Evolutionary conservation across 83 land plant genomes (phyloP).

Genomic region (Diphasiastrum complanatum): DNA sequence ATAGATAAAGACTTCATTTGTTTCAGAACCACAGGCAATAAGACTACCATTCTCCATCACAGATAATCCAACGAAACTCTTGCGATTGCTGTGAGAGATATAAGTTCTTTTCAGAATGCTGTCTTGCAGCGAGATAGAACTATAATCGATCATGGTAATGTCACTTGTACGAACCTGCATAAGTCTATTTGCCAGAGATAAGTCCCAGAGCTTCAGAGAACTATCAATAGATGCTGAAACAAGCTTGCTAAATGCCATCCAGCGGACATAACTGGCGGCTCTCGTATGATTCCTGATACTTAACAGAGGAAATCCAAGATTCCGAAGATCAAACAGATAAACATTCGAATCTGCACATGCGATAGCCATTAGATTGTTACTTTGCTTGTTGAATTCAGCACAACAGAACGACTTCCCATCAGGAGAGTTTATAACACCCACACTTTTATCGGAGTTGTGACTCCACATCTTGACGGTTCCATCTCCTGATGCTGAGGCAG

Average conservation of each 20-base stretch:
- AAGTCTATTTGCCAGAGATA: not conserved
- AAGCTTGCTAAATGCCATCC: not conserved
- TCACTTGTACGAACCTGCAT: not conserved
- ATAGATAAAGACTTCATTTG: constrained; percentile 12
- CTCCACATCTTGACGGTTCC: constrained; percentile 16
- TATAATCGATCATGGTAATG: not conserved
- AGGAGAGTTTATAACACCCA: not conserved
- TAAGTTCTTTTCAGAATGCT: not conserved
- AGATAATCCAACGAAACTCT: constrained; percentile 12
- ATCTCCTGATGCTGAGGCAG: constrained; percentile 16
- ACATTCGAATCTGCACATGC: constrained; percentile 7
- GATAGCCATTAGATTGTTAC: not conserved
- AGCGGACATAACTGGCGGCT: constrained; percentile 9
- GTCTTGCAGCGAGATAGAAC: not conserved
- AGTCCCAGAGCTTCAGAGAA: not conserved
- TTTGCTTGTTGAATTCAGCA: constrained; percentile 1
- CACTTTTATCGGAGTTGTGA: not conserved
- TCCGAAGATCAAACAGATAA: constrained; percentile 1
- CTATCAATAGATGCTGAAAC: constrained; percentile 4
- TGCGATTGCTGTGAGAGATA: not conserved
- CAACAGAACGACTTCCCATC: constrained; percentile 1
- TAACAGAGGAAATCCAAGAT: not conserved
- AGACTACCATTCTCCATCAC: constrained; percentile 3
- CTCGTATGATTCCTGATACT: not conserved
- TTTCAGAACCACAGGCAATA: constrained; percentile 18